phyloP scores from a whole-genome alignment of 371 early-diverging fungal species.

The Apophysomyces ossiformis region DNA sequence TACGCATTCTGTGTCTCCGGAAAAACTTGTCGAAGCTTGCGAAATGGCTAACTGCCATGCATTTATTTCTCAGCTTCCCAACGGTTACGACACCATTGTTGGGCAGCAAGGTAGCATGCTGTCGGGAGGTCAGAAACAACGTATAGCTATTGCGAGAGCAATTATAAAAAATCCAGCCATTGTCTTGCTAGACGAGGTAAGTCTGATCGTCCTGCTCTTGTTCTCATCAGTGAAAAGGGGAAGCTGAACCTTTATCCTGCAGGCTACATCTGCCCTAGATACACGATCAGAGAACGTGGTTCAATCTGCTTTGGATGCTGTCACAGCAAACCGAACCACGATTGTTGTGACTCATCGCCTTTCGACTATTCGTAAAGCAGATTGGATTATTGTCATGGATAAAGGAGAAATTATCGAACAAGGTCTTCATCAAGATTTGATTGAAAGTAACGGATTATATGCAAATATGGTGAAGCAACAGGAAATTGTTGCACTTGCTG shows the following conservation, averaged over 20 bases:
- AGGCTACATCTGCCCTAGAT: constrained; percentile 67
- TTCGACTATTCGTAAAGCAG: constrained; percentile 74
- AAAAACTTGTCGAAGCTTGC: constrained; percentile 56
- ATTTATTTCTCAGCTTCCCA: constrained; percentile 73
- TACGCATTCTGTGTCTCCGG: constrained; percentile 26
- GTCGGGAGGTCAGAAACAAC: constrained; percentile 65
- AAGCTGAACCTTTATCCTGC: background rate
- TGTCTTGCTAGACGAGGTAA: constrained; percentile 59
- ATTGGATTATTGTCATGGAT: constrained; percentile 77
- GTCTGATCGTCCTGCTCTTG: too few species aligned
- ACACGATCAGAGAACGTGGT: constrained; percentile 71
- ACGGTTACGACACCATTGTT: constrained; percentile 72
- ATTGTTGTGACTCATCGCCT: constrained; percentile 89
- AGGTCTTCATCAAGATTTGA: constrained; percentile 68
- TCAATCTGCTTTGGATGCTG: constrained; percentile 75
- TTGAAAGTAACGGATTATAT: constrained; percentile 49
- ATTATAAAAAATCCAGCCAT: constrained; percentile 69
- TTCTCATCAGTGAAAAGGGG: background rate
- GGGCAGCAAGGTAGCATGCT: constrained; percentile 64
- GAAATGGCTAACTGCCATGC: constrained; percentile 70
- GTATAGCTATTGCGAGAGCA: constrained; percentile 76
- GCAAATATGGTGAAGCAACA: constrained; percentile 55
- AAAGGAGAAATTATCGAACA: constrained; percentile 67
- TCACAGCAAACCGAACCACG: constrained; percentile 75
- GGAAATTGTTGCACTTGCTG: constrained; percentile 17